Conservation (phyloP, 192 early-diverging fungal genomes). For the Coemansia sp. region DNA sequence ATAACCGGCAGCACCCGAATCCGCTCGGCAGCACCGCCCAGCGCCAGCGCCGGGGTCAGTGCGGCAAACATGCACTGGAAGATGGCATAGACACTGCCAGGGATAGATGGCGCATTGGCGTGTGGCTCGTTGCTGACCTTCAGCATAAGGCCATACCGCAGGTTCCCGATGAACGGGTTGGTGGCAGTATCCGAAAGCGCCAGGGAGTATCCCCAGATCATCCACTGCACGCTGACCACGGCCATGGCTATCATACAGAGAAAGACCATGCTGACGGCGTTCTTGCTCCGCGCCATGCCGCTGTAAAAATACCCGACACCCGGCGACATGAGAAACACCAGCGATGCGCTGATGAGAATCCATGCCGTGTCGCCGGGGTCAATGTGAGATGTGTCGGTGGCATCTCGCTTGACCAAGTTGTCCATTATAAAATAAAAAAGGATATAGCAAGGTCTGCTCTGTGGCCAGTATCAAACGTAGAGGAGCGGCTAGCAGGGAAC, state of each 20-base stretch:
- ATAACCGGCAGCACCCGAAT: conserved; percentile 78
- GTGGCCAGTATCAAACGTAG: too few relatives aligned
- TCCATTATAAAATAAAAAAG: conserved; percentile 8
- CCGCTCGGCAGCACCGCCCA: conserved; percentile 87
- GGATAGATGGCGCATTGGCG: conserved; percentile 57
- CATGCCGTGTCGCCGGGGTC: conserved; percentile 57
- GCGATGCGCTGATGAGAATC: conserved; percentile 62
- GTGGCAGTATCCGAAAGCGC: conserved; percentile 72
- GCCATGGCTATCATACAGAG: conserved; percentile 72
- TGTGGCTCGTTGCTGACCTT: conserved; percentile 53
- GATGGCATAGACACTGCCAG: conserved; percentile 70
- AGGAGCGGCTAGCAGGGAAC: neutral
- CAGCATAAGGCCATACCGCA: conserved; percentile 65
- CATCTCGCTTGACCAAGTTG: conserved; percentile 6
- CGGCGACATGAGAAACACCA: conserved; percentile 94
- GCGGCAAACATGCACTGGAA: conserved; percentile 93
- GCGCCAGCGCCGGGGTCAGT: conserved; percentile 83
- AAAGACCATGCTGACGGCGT: conserved; percentile 85
- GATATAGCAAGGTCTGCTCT: too few relatives aligned
- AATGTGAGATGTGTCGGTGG: conserved; percentile 29
- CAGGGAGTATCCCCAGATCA: conserved; percentile 84
- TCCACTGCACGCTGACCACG: conserved; percentile 90
- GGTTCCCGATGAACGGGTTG: conserved; percentile 71
- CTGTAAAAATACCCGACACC: conserved; percentile 95
- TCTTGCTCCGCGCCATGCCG: conserved; percentile 88